Evolutionary conservation across 495 filamentous ascomycete species (phyloP).

Genomic region (Lophiostoma macrostomum): DNA sequence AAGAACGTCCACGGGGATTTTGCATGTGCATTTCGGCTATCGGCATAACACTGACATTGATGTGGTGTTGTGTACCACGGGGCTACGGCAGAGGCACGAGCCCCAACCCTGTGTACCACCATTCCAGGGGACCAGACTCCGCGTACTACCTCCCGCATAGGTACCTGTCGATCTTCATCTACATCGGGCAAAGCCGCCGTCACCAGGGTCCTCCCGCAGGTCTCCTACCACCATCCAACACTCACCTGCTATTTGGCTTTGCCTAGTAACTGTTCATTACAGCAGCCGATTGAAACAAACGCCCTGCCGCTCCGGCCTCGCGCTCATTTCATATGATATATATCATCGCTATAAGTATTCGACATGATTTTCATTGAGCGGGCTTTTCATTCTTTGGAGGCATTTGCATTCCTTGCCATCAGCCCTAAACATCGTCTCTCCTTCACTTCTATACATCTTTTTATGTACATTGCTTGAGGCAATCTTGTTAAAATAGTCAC

Average conservation of each 20-base stretch:
- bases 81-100: conserved; percentile 1
- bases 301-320: neutral
- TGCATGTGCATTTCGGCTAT: too few relatives aligned
- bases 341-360: neutral
- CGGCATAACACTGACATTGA: too few relatives aligned
- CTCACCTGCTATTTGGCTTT: conserved; percentile 26
- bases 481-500: conserved; percentile 10
- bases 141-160: conserved; percentile 4
- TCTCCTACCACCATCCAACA: conserved; percentile 8
- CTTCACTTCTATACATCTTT: too few relatives aligned
- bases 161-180: conserved; percentile 22
- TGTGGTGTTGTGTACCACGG: too few relatives aligned
- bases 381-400: conserved; percentile 20
- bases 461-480: conserved; percentile 12
- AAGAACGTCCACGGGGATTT: too few relatives aligned
- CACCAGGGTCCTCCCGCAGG: conserved; percentile 14
- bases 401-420: conserved; percentile 8
- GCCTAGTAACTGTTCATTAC: conserved; percentile 9
- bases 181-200: conserved; percentile 17
- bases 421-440: conserved; percentile 15
- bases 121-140: conserved; percentile 5
- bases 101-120: conserved; percentile 16
- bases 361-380: conserved; percentile 12
- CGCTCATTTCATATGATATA: conserved; percentile 8
- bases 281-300: conserved; percentile 17